Evolutionary conservation across 148 eudicot genomes (phyloP).

Genomic region (Cornus suecica): DNA sequence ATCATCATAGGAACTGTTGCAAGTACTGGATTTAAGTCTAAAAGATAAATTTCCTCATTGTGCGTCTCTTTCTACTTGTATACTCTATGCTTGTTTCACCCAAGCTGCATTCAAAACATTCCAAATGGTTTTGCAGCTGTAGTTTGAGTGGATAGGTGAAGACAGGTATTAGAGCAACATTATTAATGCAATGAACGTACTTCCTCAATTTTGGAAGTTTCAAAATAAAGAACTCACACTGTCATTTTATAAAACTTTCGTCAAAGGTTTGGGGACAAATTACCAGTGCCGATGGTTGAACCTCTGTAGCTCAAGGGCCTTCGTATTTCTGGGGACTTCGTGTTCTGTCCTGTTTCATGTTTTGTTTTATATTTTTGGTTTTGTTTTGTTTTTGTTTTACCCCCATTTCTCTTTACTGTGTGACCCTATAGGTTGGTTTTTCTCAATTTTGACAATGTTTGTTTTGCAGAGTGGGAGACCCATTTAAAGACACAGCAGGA

Average conservation of each 20-base stretch:
- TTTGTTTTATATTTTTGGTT: not conserved
- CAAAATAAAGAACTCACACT: not conserved
- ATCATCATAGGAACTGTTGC: not conserved
- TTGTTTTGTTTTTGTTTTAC: not conserved
- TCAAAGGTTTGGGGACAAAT: not conserved
- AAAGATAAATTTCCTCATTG: not conserved
- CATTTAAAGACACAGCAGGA: constrained; percentile 98
- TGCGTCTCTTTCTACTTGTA: not conserved
- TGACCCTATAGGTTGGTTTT: not conserved
- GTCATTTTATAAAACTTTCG: constrained; percentile 4
- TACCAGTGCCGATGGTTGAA: not conserved
- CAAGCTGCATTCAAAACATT: not conserved
- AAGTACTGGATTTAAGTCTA: not conserved
- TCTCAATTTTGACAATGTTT: constrained; percentile 3
- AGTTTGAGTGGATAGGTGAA: not conserved
- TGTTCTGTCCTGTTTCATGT: not conserved
- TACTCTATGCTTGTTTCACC: not conserved
- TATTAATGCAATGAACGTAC: not conserved
- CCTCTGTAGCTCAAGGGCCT: not conserved
- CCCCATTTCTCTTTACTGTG: not conserved
- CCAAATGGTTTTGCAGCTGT: not conserved
- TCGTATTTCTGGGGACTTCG: not conserved
- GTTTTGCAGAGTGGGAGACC: constrained; percentile 92
- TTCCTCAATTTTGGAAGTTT: not conserved
- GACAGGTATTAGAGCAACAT: not conserved